These are phyloP conservation scores for Penicillium sp. DNA, from an alignment of 2,329 filamentous ascomycete genomes.

Conservation along the genomic window DNA sequence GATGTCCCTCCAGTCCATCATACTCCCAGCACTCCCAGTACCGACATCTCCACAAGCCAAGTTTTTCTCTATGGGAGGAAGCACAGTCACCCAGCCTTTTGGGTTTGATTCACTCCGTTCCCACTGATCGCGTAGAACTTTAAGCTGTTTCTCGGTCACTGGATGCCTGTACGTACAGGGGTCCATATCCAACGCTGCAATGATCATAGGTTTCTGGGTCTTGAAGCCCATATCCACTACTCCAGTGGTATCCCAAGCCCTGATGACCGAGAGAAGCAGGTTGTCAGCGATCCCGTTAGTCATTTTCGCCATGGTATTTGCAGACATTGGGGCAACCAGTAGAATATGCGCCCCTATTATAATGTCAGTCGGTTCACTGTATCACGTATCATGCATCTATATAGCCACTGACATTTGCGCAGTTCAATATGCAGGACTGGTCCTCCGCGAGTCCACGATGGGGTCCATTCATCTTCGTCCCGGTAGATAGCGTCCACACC, in stretches of 20 bases:
- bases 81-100: slow-evolving; percentile 64
- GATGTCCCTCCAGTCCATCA: slow-evolving; percentile 77
- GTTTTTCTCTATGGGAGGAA: slow-evolving; percentile 70
- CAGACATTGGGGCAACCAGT: slow-evolving; percentile 75
- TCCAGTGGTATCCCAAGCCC: slow-evolving; percentile 83
- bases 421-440: slow-evolving; percentile 88
- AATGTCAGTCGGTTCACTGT: neutral
- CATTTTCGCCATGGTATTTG: slow-evolving; percentile 84
- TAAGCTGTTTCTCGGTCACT: slow-evolving; percentile 69
- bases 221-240: slow-evolving; percentile 48
- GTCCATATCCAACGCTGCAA: slow-evolving; percentile 84
- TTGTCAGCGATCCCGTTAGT: slow-evolving; percentile 73
- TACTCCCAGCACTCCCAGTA: slow-evolving; percentile 73
- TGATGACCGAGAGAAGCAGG: slow-evolving; percentile 67
- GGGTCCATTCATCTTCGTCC: slow-evolving; percentile 81
- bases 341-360: slow-evolving; percentile 69
- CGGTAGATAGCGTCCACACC: slow-evolving; percentile 78
- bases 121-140: slow-evolving; percentile 72
- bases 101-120: slow-evolving; percentile 45
- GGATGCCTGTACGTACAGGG: slow-evolving; percentile 87
- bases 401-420: slow-evolving; percentile 46
- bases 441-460: slow-evolving; percentile 73
- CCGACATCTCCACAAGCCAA: slow-evolving; percentile 84
- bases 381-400: neutral
- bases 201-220: slow-evolving; percentile 58